phyloP scores from a whole-genome alignment of 176 grass and related monocot genomes.

The Triticum timopheevii region DNA sequence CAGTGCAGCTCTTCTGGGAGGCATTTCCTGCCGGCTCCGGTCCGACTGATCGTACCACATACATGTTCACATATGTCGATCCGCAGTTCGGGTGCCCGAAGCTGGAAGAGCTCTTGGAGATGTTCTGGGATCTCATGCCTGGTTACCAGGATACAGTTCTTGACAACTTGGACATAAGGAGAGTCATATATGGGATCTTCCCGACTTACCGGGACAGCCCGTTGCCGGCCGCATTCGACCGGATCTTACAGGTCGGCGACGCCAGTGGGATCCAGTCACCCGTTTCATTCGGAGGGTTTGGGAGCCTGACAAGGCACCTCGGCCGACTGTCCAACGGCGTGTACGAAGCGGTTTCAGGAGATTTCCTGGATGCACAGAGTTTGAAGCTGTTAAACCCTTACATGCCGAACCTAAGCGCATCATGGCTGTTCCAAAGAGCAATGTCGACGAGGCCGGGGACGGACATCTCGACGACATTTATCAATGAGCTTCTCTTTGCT shows the following conservation, averaged over 20 bases:
- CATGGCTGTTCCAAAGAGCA: constrained; percentile 94
- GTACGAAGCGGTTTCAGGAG: constrained; percentile 72
- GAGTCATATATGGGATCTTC: constrained; percentile 96
- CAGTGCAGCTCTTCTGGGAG: constrained; percentile 93
- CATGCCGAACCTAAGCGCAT: constrained; percentile 95
- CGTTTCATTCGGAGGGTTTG: constrained; percentile 98
- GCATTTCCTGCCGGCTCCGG: constrained; percentile 94
- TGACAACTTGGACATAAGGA: constrained; percentile 78
- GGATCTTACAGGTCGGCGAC: constrained; percentile 94
- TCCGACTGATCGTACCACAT: constrained; percentile 78
- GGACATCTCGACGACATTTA: constrained; percentile 71
- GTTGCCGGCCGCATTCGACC: constrained; percentile 83
- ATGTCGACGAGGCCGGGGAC: constrained; percentile 75
- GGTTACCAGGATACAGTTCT: constrained; percentile 69
- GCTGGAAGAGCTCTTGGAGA: constrained; percentile 88
- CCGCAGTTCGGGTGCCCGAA: constrained; percentile 61
- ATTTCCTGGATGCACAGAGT: constrained; percentile 69
- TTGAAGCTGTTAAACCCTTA: constrained; percentile 83
- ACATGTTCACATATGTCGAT: constrained; percentile 98
- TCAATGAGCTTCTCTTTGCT: constrained; percentile 87
- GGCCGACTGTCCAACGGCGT: constrained; percentile 84
- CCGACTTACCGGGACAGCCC: constrained; percentile 94
- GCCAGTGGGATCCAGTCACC: constrained; percentile 98
- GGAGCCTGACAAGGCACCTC: constrained; percentile 89
- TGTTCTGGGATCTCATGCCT: constrained; percentile 89